Conservation (phyloP, 192 early-diverging fungal species). For the Coemansia sp. region DNA sequence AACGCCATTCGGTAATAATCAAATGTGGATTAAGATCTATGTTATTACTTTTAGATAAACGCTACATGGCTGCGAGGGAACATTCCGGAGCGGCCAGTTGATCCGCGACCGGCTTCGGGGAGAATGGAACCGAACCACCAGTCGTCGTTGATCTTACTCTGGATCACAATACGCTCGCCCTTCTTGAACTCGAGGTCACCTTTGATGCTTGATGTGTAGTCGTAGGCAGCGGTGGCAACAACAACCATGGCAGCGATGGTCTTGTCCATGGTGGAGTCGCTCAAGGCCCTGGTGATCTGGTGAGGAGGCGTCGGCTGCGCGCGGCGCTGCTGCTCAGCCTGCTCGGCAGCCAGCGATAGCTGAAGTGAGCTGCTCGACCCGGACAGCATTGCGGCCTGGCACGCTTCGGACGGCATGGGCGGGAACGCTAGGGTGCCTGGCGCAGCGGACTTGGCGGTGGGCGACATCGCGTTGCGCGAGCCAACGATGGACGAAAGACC, state of each 20-base stretch:
- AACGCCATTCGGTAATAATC: neutral
- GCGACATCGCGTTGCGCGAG: conserved; percentile 17
- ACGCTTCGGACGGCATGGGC: conserved; percentile 53
- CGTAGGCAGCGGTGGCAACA: conserved; percentile 49
- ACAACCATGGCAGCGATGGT: conserved; percentile 38
- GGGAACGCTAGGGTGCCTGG: conserved; percentile 42
- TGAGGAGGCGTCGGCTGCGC: conserved; percentile 8
- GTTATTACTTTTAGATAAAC: conserved; percentile 7
- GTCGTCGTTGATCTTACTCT: conserved; percentile 55
- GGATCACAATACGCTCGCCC: conserved; percentile 53
- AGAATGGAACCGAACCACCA: conserved; percentile 56
- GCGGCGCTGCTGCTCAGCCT: conserved; percentile 14
- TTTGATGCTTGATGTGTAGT: conserved; percentile 51
- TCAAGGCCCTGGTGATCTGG: conserved; percentile 15
- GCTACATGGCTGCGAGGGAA: conserved; percentile 55
- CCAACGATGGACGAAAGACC: conserved; percentile 38
- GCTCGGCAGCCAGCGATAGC: conserved; percentile 16
- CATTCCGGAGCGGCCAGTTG: conserved; percentile 50
- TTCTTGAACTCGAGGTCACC: conserved; percentile 47
- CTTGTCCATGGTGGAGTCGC: conserved; percentile 20
- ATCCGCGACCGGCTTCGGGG: conserved; percentile 38
- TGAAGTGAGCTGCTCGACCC: conserved; percentile 13
- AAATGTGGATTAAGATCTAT: no score
- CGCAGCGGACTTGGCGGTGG: conserved; percentile 12
- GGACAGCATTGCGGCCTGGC: conserved; percentile 54